Conservation (phyloP, 192 early-diverging fungal species). For the Rhizophagus clarus region DNA sequence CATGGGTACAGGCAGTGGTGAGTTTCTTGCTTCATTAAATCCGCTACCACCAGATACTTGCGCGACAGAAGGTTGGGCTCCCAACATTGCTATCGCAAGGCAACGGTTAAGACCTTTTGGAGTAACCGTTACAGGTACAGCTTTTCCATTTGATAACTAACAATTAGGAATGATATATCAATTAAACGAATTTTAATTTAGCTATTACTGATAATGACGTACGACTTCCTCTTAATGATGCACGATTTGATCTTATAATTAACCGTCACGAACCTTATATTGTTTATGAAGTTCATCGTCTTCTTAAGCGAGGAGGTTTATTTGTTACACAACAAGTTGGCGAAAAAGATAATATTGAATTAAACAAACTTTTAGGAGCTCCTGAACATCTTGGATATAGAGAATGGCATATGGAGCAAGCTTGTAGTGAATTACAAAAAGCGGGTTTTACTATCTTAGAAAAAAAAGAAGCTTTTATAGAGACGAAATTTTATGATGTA, state of each 20-base stretch:
- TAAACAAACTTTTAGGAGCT: constrained; percentile 33
- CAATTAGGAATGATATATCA: not conserved
- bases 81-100: constrained; percentile 35
- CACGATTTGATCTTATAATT: constrained; percentile 39
- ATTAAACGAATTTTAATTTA: not conserved
- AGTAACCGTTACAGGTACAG: constrained; percentile 30
- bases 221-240: constrained; percentile 33
- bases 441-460: constrained; percentile 31
- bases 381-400: constrained; percentile 23
- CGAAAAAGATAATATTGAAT: constrained; percentile 33
- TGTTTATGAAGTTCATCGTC: constrained; percentile 32
- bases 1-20: constrained; percentile 36
- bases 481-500: constrained; percentile 40
- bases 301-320: constrained; percentile 30
- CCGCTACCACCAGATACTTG: constrained; percentile 25
- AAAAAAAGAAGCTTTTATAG: constrained; percentile 20
- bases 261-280: constrained; percentile 32
- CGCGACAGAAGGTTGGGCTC: constrained; percentile 39
- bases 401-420: constrained; percentile 27
- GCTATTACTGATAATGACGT: constrained; percentile 25
- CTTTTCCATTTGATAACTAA: not conserved
- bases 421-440: constrained; percentile 20
- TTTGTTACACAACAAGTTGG: constrained; percentile 41
- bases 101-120: constrained; percentile 29
- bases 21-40: constrained; percentile 33